Conservation (phyloP, 108 stramenopile species). For the Fistulifera pelliculosa region DNA sequence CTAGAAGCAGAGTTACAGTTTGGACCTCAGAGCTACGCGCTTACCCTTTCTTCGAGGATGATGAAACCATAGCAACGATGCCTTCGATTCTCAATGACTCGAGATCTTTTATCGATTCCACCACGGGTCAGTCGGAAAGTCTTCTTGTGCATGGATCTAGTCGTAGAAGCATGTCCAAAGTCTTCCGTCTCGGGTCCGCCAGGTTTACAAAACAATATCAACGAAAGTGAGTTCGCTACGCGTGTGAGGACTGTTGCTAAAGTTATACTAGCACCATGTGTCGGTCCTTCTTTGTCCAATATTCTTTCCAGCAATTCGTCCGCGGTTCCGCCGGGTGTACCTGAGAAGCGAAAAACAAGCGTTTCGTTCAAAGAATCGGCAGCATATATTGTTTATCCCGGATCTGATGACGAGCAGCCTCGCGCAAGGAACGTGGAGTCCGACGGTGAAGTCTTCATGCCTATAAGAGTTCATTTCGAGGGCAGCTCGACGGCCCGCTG, state of each 20-base stretch:
- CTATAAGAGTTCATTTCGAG: slow-evolving; percentile 13
- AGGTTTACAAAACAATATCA: not conserved
- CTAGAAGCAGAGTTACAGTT: slow-evolving; percentile 50
- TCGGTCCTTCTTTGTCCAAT: slow-evolving; percentile 11
- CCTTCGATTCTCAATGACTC: slow-evolving; percentile 15
- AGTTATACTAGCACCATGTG: slow-evolving; percentile 77
- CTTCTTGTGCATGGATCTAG: too few relatives aligned
- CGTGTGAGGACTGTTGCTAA: slow-evolving; percentile 65
- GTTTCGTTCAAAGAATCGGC: too few relatives aligned
- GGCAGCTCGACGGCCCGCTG: slow-evolving; percentile 10
- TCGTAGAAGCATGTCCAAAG: not conserved
- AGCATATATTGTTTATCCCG: too few relatives aligned
- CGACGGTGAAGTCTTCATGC: not conserved
- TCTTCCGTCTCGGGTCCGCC: not conserved
- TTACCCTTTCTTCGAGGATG: slow-evolving; percentile 53
- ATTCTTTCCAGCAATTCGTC: not conserved
- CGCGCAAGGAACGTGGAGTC: too few relatives aligned
- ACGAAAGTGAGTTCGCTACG: slow-evolving; percentile 41
- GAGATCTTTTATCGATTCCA: slow-evolving; percentile 3
- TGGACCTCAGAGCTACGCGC: slow-evolving; percentile 9
- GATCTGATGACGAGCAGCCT: too few relatives aligned
- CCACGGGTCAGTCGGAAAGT: not conserved
- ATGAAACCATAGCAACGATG: slow-evolving; percentile 72
- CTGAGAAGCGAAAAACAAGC: too few relatives aligned
- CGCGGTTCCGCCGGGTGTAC: too few relatives aligned